phyloP scores from a whole-genome alignment of 768 basidiomycete species.

The Cystobasidiopsis lactophilus region DNA sequence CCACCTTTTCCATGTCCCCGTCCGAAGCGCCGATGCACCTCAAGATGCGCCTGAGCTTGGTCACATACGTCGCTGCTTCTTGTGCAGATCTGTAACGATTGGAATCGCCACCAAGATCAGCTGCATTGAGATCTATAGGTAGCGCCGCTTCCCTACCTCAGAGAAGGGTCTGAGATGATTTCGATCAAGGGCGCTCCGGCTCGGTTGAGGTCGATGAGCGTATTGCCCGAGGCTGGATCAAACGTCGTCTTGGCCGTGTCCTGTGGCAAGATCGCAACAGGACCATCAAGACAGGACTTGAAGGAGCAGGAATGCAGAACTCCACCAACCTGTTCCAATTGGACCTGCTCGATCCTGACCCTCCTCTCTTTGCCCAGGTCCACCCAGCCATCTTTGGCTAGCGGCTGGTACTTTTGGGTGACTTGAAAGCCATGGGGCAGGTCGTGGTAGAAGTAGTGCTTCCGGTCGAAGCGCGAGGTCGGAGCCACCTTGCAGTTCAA shows the following conservation, averaged over 20 bases:
- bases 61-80: constrained; percentile 71
- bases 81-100: constrained; percentile 48
- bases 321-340: constrained; percentile 67
- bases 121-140: too few relatives aligned
- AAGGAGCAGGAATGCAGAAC: constrained; percentile 16
- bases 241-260: constrained; percentile 73
- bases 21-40: constrained; percentile 70
- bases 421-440: constrained; percentile 90
- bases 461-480: constrained; percentile 56
- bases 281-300: too few relatives aligned
- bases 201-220: constrained; percentile 67
- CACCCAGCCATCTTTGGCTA: constrained; percentile 48
- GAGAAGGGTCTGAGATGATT: constrained; percentile 83
- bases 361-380: constrained; percentile 25
- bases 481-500: constrained; percentile 28
- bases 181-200: constrained; percentile 80
- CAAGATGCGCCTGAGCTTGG: constrained; percentile 54
- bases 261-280: constrained; percentile 27
- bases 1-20: constrained; percentile 89
- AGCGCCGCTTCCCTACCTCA: too few relatives aligned
- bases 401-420: constrained; percentile 78
- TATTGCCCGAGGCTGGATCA: constrained; percentile 25
- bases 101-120: too few relatives aligned
- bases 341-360: constrained; percentile 81
- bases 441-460: constrained; percentile 95